Evolutionary conservation across 345 rosid species (phyloP).

Genomic region (Citrus sinensis): DNA sequence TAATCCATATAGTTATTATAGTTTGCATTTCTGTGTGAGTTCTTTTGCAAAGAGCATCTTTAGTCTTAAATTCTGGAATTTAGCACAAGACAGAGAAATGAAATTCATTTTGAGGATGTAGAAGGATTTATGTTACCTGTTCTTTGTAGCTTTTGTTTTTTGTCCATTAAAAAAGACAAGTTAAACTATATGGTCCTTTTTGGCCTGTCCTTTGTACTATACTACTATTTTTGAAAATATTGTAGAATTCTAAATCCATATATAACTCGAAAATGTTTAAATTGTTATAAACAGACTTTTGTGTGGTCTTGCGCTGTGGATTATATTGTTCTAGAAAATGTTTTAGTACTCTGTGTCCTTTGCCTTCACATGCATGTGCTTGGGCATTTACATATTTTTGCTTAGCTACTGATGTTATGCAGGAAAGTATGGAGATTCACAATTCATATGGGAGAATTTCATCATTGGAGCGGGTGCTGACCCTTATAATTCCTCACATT

Average conservation of each 20-base stretch:
- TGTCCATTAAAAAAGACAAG: too few relatives aligned
- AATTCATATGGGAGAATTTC: conserved; percentile 29
- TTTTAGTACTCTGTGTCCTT: conserved; percentile 9
- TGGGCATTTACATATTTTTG: background rate
- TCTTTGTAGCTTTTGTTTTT: background rate
- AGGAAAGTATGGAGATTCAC: conserved; percentile 51
- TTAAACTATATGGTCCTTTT: background rate
- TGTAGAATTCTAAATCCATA: background rate
- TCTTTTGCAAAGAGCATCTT: background rate
- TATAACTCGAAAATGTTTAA: background rate
- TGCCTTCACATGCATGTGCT: conserved; percentile 7
- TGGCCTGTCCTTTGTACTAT: background rate
- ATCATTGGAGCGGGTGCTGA: conserved; percentile 63
- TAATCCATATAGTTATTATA: background rate
- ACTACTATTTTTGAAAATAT: too few relatives aligned
- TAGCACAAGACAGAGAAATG: background rate
- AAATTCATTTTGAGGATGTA: conserved; percentile 1
- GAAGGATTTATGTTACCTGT: background rate
- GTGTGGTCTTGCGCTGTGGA: background rate
- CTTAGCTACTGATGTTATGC: conserved; percentile 20
- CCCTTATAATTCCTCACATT: conserved; percentile 54
- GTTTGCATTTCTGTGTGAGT: background rate
- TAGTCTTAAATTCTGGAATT: background rate
- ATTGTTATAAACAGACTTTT: background rate
- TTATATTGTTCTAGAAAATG: conserved; percentile 5